Percentiles rank a stretch among this genome's conserved stretches.
These are phyloP conservation scores for Malassezia obtusa DNA, from an alignment of 1,284 basidiomycete genomes.

Conservation along the genomic window DNA sequence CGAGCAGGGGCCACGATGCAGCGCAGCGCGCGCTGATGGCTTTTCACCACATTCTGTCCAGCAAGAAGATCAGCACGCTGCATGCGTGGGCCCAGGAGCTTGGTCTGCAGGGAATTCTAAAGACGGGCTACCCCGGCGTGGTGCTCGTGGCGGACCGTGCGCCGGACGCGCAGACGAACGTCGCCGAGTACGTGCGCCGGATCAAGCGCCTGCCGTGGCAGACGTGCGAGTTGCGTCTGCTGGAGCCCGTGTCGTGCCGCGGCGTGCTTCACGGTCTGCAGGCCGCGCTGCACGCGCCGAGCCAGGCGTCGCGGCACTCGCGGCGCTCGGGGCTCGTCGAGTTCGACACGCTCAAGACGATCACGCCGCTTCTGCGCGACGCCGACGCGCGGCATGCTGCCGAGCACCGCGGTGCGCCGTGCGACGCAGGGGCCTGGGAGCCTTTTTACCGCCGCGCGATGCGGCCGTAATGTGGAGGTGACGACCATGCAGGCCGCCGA, in stretches of 20 bases:
- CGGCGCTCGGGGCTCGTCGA: conserved; percentile 13
- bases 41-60: conserved; percentile 17
- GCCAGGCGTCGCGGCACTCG: not conserved
- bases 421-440: not conserved
- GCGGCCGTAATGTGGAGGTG: conserved; percentile 6
- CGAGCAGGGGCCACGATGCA: not conserved
- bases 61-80: conserved; percentile 10
- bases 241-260: not conserved
- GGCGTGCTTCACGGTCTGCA: not conserved
- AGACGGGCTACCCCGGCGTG: conserved; percentile 16
- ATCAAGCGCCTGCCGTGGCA: conserved; percentile 15
- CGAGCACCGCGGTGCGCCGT: not conserved
- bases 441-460: conserved; percentile 5
- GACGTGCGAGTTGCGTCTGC: conserved; percentile 10
- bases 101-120: conserved; percentile 11
- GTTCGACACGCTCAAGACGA: conserved; percentile 8
- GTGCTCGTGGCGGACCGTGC: conserved; percentile 6
- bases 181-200: conserved; percentile 17
- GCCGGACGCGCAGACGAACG: not conserved
- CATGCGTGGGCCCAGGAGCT: conserved; percentile 16
- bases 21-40: conserved; percentile 14
- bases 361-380: not conserved
- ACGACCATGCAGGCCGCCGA: conserved; percentile 3
- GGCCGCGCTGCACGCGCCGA: not conserved
- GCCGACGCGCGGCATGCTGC: not conserved